These are phyloP conservation scores for Casuarina cunninghamiana DNA, from an alignment of 306 rosid genomes.

Conservation along the genomic window DNA sequence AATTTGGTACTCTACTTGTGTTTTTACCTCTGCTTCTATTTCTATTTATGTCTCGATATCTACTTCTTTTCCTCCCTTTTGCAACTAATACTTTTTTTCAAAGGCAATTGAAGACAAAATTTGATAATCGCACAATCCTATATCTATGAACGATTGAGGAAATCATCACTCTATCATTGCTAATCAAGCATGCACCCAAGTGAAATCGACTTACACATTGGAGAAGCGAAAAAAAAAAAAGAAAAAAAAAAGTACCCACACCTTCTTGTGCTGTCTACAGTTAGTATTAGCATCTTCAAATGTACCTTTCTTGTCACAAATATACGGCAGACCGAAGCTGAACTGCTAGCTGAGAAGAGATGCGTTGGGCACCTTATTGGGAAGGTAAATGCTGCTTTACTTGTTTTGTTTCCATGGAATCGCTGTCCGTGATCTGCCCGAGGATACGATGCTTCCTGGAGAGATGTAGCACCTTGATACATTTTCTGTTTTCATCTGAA, in stretches of 20 bases:
- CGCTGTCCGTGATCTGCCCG: conserved; percentile 90
- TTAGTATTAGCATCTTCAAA: too few species aligned
- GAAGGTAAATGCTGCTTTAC: conserved; percentile 51
- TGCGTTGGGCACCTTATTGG: conserved; percentile 96
- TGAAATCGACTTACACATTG: not conserved
- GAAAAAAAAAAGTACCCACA: not conserved
- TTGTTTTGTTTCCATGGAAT: conserved; percentile 51
- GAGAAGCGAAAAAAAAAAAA: too few species aligned
- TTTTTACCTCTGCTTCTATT: too few species aligned
- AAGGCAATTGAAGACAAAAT: not conserved
- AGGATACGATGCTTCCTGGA: conserved; percentile 97
- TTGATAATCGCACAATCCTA: too few species aligned
- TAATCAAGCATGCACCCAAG: not conserved
- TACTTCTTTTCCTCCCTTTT: too few species aligned
- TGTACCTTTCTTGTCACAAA: not conserved
- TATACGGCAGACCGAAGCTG: conserved; percentile 83
- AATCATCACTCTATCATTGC: not conserved
- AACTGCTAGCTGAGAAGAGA: conserved; percentile 90
- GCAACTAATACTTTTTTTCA: too few species aligned
- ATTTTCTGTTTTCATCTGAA: not conserved
- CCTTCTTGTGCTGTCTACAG: too few species aligned
- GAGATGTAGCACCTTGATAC: conserved; percentile 60
- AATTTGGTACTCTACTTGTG: too few species aligned
- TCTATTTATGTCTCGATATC: too few species aligned
- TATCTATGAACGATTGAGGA: not conserved